Evolutionary conservation across 1,139 yeast species (phyloP), one percentile per base, ranked within the genome.

Genomic region (Saccharomyces hybrid): DNA sequence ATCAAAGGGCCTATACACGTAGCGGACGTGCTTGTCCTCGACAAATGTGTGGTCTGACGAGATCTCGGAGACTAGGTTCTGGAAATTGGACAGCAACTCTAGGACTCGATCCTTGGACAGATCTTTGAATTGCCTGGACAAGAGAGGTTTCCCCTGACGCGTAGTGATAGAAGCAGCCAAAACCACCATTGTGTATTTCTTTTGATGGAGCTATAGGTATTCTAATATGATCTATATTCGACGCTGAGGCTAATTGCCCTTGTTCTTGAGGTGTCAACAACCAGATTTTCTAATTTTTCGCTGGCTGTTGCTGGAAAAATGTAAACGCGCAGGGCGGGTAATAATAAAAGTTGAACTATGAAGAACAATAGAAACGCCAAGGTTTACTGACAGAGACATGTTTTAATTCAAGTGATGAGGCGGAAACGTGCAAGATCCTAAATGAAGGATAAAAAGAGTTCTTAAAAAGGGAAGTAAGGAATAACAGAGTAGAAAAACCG

Each of bases 81-180:
- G 97, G 73, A 93, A 90, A 64, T 84, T 86, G 44, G 97, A 86
- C 67, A 95, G 77, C 61, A 93, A 77, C 49, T 90, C 88, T 50
- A 95, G 86, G 65, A 91, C 91, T 62, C 96, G 79, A 67, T 91
- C 96, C 69, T 85, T 86, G 51, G 88, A 78, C 65, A 93, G 75
- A 61, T 90, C 97, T 60, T 84, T 81, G 75, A 93, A 95, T 74
- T 90, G 99, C 69, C 99, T 84, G 34, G 97, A 88, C 56, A 95
- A 76, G 61, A 95, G 81, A 42, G 97, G 91, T 67, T 90, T 93
- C 57, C 99, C 99, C 57, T 95, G 88, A 65, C 95, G 88, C 51
- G 97, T 88, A 72, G 97, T 89, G 64, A 93, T 88, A 52, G 97
- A 88, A 55, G 97, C 97, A 54, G 99, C 96, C 70, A 93, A 79